Base-by-base conservation (phyloP, 225 moss, liverwort and hornwort species). In the Polytrichum commune region DNA sequence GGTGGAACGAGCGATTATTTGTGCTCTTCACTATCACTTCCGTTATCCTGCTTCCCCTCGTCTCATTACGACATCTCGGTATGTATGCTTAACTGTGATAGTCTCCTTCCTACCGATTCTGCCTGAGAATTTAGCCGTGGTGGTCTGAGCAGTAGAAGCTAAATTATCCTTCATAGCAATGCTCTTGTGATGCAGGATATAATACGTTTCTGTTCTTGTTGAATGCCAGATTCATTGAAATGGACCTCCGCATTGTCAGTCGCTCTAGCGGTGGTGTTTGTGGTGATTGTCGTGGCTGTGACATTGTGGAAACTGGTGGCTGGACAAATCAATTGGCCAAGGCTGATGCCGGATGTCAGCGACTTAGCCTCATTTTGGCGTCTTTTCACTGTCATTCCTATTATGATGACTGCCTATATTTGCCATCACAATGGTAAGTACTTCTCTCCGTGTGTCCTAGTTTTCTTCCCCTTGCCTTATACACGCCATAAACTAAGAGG, bases 201-300 rank as follows among this genome's bases (percentile, higher is more conserved):
- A 13, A 46, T 16, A 16, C 46, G 13, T 46, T 46, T 13, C 46
- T 46, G 46, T 46, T 4, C 46, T 46, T 46, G 46, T 46, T 46
- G 46, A 16, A 26, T 75, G 68, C 32, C 88, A 88, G 95, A 96
- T 73, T 94, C 92, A 26, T 77, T 94, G 81, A 94, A 92, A 76
- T 93, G 92, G 81, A 91, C 91, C 7, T 98, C 97, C n/a, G 94
- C 92, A 23, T 60, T 94, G 62, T 93, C 97, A 7, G 91, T 98
- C 30, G 97, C 84, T 10, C 69, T 98, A 67, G 97, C 97, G 53
- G 85, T 91, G 60, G 88, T 98, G 57, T 98, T 98, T 54, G 89
- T 94, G 69, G 70, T 87, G 30, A 83, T 97, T 74, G 75, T 87
- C 29, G 82, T 71, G 22, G 88, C 63, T 6, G 92, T 97, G 68